Percentiles rank a stretch among this genome's conserved stretches.
These are phyloP conservation scores for Spathaspora girioi DNA, from an alignment of 805 yeast genomes.

Conservation along the genomic window DNA sequence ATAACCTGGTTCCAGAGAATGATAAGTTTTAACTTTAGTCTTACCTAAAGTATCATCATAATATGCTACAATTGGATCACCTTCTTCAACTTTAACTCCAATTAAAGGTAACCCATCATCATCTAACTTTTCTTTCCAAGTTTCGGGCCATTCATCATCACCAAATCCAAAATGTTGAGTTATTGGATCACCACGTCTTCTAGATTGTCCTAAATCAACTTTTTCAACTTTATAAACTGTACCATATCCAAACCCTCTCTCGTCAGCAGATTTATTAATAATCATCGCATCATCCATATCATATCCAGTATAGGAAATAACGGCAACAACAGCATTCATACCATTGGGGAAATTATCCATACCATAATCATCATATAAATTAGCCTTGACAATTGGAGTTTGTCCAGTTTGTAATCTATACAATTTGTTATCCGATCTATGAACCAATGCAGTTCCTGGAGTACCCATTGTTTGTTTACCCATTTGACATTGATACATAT, in stretches of 20 bases:
- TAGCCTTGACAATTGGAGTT: constrained; percentile 94
- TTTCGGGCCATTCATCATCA: constrained; percentile 84
- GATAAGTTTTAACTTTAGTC: constrained; percentile 89
- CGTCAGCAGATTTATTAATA: constrained; percentile 93
- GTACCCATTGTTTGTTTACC: constrained; percentile 99
- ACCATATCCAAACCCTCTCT: constrained; percentile 97
- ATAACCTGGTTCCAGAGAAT: constrained; percentile 90
- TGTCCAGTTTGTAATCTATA: constrained; percentile 94
- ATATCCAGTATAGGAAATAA: constrained; percentile 96
- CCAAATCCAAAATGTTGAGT: constrained; percentile 96
- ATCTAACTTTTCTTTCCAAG: constrained; percentile 86
- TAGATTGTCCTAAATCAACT: constrained; percentile 70
- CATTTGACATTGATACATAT: constrained; percentile 99
- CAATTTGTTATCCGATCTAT: constrained; percentile 91
- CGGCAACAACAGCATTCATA: constrained; percentile 97
- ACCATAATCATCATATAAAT: constrained; percentile 90
- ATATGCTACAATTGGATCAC: constrained; percentile 93
- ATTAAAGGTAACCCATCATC: constrained; percentile 89
- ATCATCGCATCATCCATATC: constrained; percentile 99
- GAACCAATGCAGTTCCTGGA: constrained; percentile 92
- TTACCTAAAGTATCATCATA: constrained; percentile 88
- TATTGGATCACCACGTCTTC: constrained; percentile 91
- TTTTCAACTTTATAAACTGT: constrained; percentile 93
- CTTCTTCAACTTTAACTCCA: constrained; percentile 86
- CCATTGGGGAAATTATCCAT: constrained; percentile 99